Evolutionary conservation across 495 filamentous ascomycete species (phyloP), one percentile per base, ranked within the genome.

Genomic region (Aspergillus coremiiformis): DNA sequence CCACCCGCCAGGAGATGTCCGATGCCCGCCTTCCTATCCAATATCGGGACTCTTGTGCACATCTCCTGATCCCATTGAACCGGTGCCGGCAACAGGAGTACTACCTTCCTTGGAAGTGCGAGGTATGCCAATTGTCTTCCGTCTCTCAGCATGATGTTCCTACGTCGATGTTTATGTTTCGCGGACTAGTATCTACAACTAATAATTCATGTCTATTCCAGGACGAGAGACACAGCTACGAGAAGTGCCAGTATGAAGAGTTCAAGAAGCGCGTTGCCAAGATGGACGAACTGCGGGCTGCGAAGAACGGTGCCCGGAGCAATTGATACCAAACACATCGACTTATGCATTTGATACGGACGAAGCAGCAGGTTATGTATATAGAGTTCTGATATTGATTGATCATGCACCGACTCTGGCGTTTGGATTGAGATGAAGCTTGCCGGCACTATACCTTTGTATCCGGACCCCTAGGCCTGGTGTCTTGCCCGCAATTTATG

Each of bases 211-310:
- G 15, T 41, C 17, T 44, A 8, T 50, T 47, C 60, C n/a, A 96
- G 93, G 80, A 87, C 65, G 93, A 98, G 78, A 78, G 93, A 77
- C 93, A 98, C 71, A 84, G 80, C 62, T 98, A 98, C 75, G 93
- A 98, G 65, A 97, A 96, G 69, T 98, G 93, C 83, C 93, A 98
- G 63, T 98, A 98, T 75, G 85, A 84, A 35, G 93, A 96, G 66
- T 98, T 98, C 79, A 95, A 95, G 84, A 90, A 90, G 79, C 85
- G 93, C 27, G 93, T 98, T 51, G 87, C 87, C 52, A 96, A 94
- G 83, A 98, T 98, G 94, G 83, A 96, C 61, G 93, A 98, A 77
- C 73, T 98, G 52, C 80, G 90, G 59, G 90, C 79, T 43, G 83
- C 85, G 30, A 97, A 95, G 81, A 85, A 77, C 26, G 89, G 87